Conservation (phyloP, 2,329 filamentous ascomycete genomes). For the Mollisia scopiformis region DNA sequence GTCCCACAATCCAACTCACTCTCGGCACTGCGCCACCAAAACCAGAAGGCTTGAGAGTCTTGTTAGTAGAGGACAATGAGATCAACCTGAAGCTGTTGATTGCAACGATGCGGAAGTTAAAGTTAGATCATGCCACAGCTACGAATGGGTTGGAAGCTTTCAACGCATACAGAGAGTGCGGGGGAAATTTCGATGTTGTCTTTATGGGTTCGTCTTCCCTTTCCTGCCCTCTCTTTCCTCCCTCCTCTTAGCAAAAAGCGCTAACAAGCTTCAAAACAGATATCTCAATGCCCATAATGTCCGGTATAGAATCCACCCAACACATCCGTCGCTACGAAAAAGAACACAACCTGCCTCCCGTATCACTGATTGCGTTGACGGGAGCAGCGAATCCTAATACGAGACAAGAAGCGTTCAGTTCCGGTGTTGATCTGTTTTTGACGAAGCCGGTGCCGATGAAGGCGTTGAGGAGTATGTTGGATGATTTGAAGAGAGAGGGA, state of each 20-base stretch:
- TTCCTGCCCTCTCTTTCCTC: background rate
- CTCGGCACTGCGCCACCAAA: background rate
- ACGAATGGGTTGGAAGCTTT: slow-evolving; percentile 52
- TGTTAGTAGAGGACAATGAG: slow-evolving; percentile 46
- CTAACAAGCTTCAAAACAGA: slow-evolving; percentile 40
- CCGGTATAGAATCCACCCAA: slow-evolving; percentile 50
- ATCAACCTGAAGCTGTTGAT: slow-evolving; percentile 42
- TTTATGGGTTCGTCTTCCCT: slow-evolving; percentile 47
- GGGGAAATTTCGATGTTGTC: slow-evolving; percentile 43
- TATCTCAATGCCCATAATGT: slow-evolving; percentile 59
- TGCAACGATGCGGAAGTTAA: slow-evolving; percentile 36
- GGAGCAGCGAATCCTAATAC: slow-evolving; percentile 53
- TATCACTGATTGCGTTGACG: slow-evolving; percentile 55
- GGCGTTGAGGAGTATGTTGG: slow-evolving; percentile 32
- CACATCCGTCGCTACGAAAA: slow-evolving; percentile 52
- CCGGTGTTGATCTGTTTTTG: slow-evolving; percentile 56
- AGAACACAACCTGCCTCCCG: slow-evolving; percentile 42
- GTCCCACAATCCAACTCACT: background rate
- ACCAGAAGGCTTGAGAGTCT: slow-evolving; percentile 29
- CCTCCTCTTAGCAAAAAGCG: background rate
- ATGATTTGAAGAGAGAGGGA: slow-evolving; percentile 32
- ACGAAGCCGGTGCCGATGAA: slow-evolving; percentile 52
- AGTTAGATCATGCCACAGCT: slow-evolving; percentile 41
- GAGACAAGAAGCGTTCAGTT: slow-evolving; percentile 52
- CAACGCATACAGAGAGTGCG: slow-evolving; percentile 36